A percentile compares a stretch with the other conserved stretches of the same genome.
These are phyloP conservation scores for Galeopsis tetrahit DNA, from an alignment of 257 asterid species.

Conservation along the genomic window DNA sequence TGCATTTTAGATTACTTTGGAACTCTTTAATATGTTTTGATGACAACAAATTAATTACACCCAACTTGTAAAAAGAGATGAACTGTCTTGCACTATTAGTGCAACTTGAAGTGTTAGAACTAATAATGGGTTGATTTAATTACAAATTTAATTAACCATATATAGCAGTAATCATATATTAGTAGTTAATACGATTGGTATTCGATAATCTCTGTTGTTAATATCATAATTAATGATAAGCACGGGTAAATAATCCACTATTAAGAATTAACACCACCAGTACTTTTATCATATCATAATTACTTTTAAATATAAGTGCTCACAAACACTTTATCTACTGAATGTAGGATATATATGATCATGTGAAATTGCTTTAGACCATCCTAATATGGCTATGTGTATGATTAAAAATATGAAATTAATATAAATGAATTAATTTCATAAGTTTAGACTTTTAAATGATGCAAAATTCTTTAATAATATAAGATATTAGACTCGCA, in stretches of 20 bases:
- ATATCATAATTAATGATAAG: too few species aligned
- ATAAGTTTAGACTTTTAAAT: too few species aligned
- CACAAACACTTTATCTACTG: neutral
- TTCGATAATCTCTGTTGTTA: too few species aligned
- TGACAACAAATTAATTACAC: constrained; percentile 3
- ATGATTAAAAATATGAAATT: too few species aligned
- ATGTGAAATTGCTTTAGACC: neutral
- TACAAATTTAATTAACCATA: neutral
- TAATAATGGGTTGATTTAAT: constrained; percentile 4
- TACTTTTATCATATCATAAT: neutral
- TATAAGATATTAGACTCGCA: too few species aligned
- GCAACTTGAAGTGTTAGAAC: constrained; percentile 3
- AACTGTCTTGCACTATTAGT: constrained; percentile 30
- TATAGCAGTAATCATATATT: neutral
- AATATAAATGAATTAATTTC: too few species aligned
- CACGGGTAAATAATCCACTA: neutral
- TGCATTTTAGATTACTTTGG: constrained; percentile 1
- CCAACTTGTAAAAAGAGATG: constrained; percentile 24
- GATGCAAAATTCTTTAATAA: too few species aligned
- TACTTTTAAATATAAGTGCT: neutral
- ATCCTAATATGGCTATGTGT: too few species aligned
- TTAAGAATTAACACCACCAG: neutral
- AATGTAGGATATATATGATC: neutral
- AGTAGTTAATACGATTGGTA: too few species aligned
- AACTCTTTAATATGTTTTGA: constrained; percentile 1